Conservation (phyloP, 768 basidiomycete species). For the Leucosporidium creatinivorum region DNA sequence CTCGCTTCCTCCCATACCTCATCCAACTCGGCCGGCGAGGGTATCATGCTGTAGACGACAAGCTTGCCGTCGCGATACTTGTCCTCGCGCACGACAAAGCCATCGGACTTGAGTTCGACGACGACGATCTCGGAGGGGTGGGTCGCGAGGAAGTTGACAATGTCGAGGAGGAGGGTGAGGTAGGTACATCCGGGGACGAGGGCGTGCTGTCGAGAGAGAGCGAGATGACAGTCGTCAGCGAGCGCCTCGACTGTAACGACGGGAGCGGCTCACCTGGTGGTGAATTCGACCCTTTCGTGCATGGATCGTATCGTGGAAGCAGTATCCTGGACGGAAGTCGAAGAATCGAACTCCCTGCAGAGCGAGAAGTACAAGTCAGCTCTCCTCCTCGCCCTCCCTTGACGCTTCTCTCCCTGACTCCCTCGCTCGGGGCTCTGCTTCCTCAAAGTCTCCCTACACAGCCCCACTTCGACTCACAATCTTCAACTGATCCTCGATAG, state of each 20-base stretch:
- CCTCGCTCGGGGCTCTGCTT: neutral
- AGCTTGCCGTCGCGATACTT: neutral
- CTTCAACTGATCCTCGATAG: neutral
- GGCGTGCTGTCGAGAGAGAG: neutral
- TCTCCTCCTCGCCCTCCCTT: no score
- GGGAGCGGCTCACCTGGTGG: neutral
- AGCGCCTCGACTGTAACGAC: no score
- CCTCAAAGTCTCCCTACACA: neutral
- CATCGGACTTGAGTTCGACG: slow-evolving; percentile 5
- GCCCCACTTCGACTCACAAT: neutral
- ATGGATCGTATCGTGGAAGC: slow-evolving; percentile 1
- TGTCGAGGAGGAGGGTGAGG: slow-evolving; percentile 1
- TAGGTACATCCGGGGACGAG: neutral
- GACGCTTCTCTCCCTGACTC: no score
- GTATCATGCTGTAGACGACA: neutral
- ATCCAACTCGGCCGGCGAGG: neutral
- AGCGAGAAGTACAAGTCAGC: no score
- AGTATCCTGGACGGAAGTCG: neutral
- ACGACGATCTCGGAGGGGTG: neutral
- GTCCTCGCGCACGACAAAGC: neutral
- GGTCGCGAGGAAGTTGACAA: slow-evolving; percentile 2
- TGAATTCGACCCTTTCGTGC: neutral
- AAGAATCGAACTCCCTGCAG: slow-evolving; percentile 3
- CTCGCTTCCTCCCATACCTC: neutral
- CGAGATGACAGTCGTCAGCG: no score